Evolutionary conservation across 495 filamentous ascomycete genomes (phyloP).

Genomic region (Hyaloscypha finlandica): DNA sequence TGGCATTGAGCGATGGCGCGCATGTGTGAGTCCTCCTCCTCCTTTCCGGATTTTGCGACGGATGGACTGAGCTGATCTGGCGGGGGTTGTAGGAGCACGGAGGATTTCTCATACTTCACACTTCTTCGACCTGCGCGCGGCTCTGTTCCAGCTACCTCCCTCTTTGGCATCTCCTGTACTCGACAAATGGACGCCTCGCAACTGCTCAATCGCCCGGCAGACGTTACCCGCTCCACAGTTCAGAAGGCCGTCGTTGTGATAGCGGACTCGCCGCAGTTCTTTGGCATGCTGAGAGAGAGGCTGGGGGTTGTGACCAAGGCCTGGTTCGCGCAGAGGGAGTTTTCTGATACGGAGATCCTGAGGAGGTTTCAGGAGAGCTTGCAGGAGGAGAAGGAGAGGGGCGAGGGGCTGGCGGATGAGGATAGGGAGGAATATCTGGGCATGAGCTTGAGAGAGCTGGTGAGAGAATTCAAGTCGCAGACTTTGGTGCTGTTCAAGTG

Average conservation of each 20-base stretch:
- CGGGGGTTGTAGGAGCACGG: slow-evolving; percentile 61
- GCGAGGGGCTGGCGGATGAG: slow-evolving; percentile 65
- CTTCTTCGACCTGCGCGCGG: slow-evolving; percentile 68
- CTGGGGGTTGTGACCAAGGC: slow-evolving; percentile 86
- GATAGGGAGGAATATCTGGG: slow-evolving; percentile 87
- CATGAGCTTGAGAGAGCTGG: slow-evolving; percentile 87
- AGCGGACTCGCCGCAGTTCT: slow-evolving; percentile 81
- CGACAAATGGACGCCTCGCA: slow-evolving; percentile 82
- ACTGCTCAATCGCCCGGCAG: slow-evolving; percentile 74
- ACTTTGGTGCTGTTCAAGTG: slow-evolving; percentile 93
- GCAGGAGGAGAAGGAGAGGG: slow-evolving; percentile 58
- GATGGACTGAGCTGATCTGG: slow-evolving; percentile 24
- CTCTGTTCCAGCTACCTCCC: slow-evolving; percentile 67
- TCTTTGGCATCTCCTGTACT: slow-evolving; percentile 96
- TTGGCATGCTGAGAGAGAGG: slow-evolving; percentile 79
- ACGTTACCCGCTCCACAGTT: slow-evolving; percentile 93
- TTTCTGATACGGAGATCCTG: slow-evolving; percentile 52
- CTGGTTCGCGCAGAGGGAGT: slow-evolving; percentile 95
- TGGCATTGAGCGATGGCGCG: slow-evolving; percentile 95
- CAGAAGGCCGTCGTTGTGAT: slow-evolving; percentile 99
- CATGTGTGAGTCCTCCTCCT: slow-evolving; percentile 77
- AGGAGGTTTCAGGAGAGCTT: slow-evolving; percentile 91
- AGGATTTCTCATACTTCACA: slow-evolving; percentile 99
- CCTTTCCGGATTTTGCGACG: neutral
- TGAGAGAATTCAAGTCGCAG: slow-evolving; percentile 91